These are phyloP conservation scores for Fagopyrum homotropicum DNA, from an alignment of 148 eudicot genomes.

Conservation along the genomic window DNA sequence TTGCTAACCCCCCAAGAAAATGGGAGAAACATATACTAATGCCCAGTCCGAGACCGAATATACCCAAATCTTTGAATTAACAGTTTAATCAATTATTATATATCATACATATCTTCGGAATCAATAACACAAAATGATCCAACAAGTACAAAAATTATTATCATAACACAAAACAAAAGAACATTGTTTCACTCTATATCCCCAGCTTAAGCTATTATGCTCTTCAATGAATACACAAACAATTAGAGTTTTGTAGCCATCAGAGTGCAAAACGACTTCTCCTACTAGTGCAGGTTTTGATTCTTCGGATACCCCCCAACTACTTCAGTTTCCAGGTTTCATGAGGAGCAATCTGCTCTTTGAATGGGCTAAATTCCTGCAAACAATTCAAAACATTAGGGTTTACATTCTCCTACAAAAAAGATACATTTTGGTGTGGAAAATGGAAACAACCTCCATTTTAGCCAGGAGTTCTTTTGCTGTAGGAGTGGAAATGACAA, in stretches of 20 bases:
- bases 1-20: no score
- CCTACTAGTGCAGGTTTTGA: conserved; percentile 14
- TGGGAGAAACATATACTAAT: no score
- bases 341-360: conserved; percentile 69
- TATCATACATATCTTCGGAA: background rate
- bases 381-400: conserved; percentile 6
- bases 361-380: conserved; percentile 60
- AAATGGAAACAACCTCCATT: conserved; percentile 53
- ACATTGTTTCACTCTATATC: background rate
- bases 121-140: background rate
- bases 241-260: background rate
- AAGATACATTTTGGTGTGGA: background rate
- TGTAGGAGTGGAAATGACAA: conserved; percentile 71
- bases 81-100: background rate
- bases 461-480: conserved; percentile 67
- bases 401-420: no score
- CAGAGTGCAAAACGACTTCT: background rate
- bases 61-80: background rate
- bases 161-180: background rate
- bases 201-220: background rate
- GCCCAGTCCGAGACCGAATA: background rate
- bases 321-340: conserved; percentile 86
- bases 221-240: background rate
- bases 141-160: background rate
- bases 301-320: conserved; percentile 58